These are phyloP conservation scores for Aspergillus pseudoviridinutans DNA, from an alignment of 2,329 filamentous ascomycete species.

Conservation along the genomic window DNA sequence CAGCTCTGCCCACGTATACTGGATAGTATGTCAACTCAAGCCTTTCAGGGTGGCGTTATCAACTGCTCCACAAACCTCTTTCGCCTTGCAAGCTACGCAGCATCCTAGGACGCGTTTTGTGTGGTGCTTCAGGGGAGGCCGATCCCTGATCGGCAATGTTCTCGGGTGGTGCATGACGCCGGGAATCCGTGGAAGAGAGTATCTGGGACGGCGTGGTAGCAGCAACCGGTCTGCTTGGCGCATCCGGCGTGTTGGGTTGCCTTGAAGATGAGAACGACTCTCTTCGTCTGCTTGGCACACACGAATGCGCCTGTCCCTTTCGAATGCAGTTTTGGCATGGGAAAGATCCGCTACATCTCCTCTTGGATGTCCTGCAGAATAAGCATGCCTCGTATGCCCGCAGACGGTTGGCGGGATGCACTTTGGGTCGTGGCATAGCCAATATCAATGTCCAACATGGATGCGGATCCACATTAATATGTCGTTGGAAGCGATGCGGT, in stretches of 20 bases:
- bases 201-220: neutral
- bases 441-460: neutral
- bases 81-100: conserved; percentile 52
- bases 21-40: conserved; percentile 42
- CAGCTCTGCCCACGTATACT: conserved; percentile 32
- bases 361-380: conserved; percentile 49
- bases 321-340: conserved; percentile 48
- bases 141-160: conserved; percentile 10
- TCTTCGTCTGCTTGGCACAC: conserved; percentile 20
- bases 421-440: conserved; percentile 51
- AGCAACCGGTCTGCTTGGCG: neutral
- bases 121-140: conserved; percentile 25
- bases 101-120: conserved; percentile 40
- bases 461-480: neutral
- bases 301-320: conserved; percentile 41
- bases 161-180: neutral
- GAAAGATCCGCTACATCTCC: conserved; percentile 47
- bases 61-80: conserved; percentile 36
- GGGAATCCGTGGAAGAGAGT: neutral
- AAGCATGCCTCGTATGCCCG: conserved; percentile 49
- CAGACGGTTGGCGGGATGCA: conserved; percentile 47
- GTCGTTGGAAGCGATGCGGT: neutral
- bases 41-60: conserved; percentile 12
- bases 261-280: conserved; percentile 6
- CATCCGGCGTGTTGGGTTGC: neutral